Evolutionary conservation across 306 rosid genomes (phyloP).

Genomic region (Quercus aquifolioides): DNA sequence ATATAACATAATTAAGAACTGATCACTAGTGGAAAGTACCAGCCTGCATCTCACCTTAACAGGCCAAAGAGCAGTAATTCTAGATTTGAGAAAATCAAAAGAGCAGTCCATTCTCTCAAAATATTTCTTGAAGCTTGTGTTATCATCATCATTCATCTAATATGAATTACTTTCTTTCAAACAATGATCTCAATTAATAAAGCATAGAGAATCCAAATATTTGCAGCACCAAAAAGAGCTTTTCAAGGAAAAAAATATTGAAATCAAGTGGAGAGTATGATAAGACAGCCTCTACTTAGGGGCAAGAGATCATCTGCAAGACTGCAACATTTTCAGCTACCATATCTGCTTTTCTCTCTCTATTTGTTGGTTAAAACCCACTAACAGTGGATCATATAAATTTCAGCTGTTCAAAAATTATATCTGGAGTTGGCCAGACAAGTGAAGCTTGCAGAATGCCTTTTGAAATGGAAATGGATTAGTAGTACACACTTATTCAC

Average conservation of each 20-base stretch:
- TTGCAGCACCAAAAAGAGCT: not conserved
- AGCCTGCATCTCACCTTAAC: not conserved
- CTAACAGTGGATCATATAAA: not conserved
- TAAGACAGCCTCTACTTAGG: too few species aligned
- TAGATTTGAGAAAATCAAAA: not conserved
- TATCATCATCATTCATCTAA: too few species aligned
- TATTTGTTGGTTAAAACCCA: not conserved
- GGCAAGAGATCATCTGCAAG: too few species aligned
- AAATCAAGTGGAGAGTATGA: not conserved
- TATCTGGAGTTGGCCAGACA: not conserved
- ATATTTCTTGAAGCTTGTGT: not conserved
- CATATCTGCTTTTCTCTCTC: not conserved
- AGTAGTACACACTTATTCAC: not conserved
- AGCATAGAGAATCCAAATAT: not conserved
- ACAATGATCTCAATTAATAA: not conserved
- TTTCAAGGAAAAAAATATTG: not conserved
- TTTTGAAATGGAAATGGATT: too few species aligned
- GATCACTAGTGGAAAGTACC: not conserved
- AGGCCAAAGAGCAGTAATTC: not conserved
- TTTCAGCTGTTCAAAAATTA: not conserved
- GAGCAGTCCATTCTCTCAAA: not conserved
- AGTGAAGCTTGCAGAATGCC: too few species aligned
- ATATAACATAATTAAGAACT: not conserved
- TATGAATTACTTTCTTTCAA: not conserved
- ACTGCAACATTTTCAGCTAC: too few species aligned